Base-by-base conservation (phyloP, 2,329 filamentous ascomycete species). In the Exophiala bonariae region DNA sequence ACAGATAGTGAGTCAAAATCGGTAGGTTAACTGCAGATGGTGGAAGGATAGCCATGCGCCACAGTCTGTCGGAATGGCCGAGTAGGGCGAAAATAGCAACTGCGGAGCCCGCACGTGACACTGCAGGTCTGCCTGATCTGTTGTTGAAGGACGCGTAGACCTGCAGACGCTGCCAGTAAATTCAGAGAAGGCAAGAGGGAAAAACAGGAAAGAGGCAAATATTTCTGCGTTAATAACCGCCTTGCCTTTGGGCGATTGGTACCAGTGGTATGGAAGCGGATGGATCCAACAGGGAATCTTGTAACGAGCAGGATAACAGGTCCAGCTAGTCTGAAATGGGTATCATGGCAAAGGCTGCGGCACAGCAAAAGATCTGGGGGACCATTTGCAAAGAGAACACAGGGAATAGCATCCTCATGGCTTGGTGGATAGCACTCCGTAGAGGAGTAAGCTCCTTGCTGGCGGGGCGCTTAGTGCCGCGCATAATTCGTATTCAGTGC, bases 401-500 rank as follows among this genome's bases (percentile, higher is more conserved):
- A 26, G 23, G 23, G 23, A 26, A 26, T 26, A 26, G 23, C 23
- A 26, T 6, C 11, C 23, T 26, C 11, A 6, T 26, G 23, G 23
- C 23, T 34, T 14, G 32, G 17, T 34, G 32, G 35, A 20, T 20
- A 19, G 35, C 18, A 7, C n/a, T n/a, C n/a, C n/a, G 14, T 7
- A 17, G 18, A 37, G 18, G 35, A 37, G 35, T 8, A 20, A 28
- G 26, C 28, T 43, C 30, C 17, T 14, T 37, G 22, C 18, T 34
- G 42, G 31, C 26, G 51, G 44, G 45, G 42, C 52, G 45, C 41
- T 35, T 49, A 49, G 11, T 38, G 19, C 37, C 44, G 48, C 52
- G 41, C 44, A 46, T 46, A 45, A 47, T 36, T 52, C 52, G 45
- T 51, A 46, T 52, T 37, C 49, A 43, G 20, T 40, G 35, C 37